Percentiles rank a stretch among this genome's conserved stretches.
phyloP scores from a whole-genome alignment of 345 rosid species.

The Gossypium sturtianum region DNA sequence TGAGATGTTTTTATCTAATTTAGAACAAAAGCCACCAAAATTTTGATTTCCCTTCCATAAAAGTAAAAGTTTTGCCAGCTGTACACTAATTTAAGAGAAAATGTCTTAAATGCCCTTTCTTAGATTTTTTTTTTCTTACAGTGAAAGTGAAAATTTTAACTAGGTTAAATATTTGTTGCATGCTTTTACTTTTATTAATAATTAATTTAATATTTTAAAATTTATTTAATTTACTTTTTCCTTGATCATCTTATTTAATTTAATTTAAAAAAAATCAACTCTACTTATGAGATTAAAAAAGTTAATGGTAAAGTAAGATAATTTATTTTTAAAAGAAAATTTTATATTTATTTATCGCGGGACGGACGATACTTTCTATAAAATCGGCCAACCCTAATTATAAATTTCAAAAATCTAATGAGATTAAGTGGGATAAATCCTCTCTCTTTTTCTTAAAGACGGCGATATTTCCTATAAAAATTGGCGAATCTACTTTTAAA shows the following conservation, averaged over 20 bases:
- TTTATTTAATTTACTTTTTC: background rate
- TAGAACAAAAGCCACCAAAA: background rate
- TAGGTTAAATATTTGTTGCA: background rate
- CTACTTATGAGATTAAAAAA: no score
- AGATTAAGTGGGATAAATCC: no score
- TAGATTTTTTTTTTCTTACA: background rate
- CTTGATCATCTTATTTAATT: no score
- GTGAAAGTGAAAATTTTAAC: background rate
- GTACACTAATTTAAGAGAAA: background rate
- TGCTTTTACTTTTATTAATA: background rate
- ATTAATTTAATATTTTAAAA: background rate
- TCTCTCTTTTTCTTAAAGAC: no score
- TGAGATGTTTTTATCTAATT: background rate
- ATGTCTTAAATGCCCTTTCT: background rate
- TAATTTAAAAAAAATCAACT: no score
- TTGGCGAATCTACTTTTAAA: background rate
- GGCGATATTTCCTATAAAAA: conserved; percentile 1
- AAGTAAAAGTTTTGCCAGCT: background rate
- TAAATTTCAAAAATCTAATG: no score
- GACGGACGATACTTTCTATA: background rate
- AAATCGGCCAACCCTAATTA: background rate
- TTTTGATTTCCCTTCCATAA: background rate
- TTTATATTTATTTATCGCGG: no score
- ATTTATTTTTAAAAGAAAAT: no score
- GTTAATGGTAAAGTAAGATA: no score